Percentiles rank a stretch among this genome's conserved stretches.
Conservation (phyloP, 1,284 basidiomycete species). For the Boletus sp. region DNA sequence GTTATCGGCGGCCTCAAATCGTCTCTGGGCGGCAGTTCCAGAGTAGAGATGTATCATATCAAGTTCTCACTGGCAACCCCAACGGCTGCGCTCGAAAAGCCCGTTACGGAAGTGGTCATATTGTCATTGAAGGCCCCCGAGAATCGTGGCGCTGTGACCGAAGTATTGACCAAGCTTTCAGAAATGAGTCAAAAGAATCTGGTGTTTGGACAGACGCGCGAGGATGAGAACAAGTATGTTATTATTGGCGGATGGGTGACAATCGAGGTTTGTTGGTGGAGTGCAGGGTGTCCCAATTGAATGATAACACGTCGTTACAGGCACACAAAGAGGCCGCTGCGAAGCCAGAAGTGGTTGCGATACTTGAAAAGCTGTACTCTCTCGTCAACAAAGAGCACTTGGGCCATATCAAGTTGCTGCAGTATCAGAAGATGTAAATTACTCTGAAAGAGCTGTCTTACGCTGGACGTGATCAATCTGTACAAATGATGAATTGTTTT, state of each 20-base stretch:
- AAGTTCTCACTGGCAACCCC: conserved; percentile 19
- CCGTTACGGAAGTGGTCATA: conserved; percentile 27
- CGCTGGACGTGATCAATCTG: not conserved
- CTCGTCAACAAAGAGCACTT: conserved; percentile 19
- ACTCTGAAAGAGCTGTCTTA: not conserved
- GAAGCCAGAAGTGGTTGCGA: conserved; percentile 13
- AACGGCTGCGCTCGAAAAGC: conserved; percentile 20
- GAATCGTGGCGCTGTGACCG: conserved; percentile 21
- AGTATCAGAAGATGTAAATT: conserved; percentile 2
- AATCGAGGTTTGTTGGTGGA: conserved; percentile 25
- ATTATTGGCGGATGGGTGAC: conserved; percentile 30
- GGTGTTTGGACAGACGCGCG: conserved; percentile 29
- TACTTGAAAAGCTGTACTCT: conserved; percentile 10
- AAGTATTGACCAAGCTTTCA: conserved; percentile 19
- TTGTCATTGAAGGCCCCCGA: conserved; percentile 30
- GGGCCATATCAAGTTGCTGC: conserved; percentile 13
- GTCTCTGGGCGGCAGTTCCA: conserved; percentile 7
- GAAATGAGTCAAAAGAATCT: conserved; percentile 15
- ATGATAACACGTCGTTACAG: not conserved
- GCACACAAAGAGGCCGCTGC: conserved; percentile 11
- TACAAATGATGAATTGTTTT: not conserved
- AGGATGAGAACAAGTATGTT: conserved; percentile 32
- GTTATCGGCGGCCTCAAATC: conserved; percentile 16
- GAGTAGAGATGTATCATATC: conserved; percentile 28
- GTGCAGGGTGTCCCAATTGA: not conserved